Evolutionary conservation across 2,329 filamentous ascomycete genomes (phyloP).

Genomic region (Botrytis pseudocinerea): DNA sequence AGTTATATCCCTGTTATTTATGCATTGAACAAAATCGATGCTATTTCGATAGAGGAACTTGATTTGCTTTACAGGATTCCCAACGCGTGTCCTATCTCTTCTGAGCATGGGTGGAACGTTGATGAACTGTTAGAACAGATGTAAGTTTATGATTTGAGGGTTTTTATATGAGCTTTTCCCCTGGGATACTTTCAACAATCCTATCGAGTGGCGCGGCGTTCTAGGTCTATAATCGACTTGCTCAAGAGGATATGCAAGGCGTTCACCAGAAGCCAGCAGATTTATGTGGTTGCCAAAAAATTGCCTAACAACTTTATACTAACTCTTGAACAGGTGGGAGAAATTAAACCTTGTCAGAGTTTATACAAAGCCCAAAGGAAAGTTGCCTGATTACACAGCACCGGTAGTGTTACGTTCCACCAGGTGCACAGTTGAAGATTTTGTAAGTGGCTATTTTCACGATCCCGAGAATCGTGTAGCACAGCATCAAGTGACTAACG

Average conservation of each 20-base stretch:
- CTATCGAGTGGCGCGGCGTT: background rate
- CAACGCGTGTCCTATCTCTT: constrained; percentile 95
- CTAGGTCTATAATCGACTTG: background rate
- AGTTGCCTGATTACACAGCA: constrained; percentile 84
- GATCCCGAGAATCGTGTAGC: constrained; percentile 15
- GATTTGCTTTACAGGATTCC: constrained; percentile 96
- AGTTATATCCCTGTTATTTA: constrained; percentile 99
- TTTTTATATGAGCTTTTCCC: constrained; percentile 5
- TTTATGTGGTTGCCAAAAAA: no score
- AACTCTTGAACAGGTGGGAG: constrained; percentile 65
- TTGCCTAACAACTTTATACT: constrained; percentile 23
- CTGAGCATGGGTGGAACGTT: constrained; percentile 96
- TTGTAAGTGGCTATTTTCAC: constrained; percentile 62
- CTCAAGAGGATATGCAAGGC: constrained; percentile 9
- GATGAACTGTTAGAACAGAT: constrained; percentile 96
- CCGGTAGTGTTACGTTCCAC: constrained; percentile 85
- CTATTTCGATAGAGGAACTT: constrained; percentile 95
- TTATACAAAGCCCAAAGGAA: constrained; percentile 98
- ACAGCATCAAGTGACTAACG: constrained; percentile 23
- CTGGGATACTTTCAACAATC: background rate
- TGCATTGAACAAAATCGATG: constrained; percentile 98
- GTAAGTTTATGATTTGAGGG: constrained; percentile 47
- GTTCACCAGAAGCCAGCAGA: constrained; percentile 6
- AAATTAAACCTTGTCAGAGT: constrained; percentile 88
- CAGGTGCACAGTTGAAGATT: constrained; percentile 91